Evolutionary conservation across 2,329 filamentous ascomycete species (phyloP), one percentile per base, ranked within the genome.

Genomic region (Cordyceps tenuipes): DNA sequence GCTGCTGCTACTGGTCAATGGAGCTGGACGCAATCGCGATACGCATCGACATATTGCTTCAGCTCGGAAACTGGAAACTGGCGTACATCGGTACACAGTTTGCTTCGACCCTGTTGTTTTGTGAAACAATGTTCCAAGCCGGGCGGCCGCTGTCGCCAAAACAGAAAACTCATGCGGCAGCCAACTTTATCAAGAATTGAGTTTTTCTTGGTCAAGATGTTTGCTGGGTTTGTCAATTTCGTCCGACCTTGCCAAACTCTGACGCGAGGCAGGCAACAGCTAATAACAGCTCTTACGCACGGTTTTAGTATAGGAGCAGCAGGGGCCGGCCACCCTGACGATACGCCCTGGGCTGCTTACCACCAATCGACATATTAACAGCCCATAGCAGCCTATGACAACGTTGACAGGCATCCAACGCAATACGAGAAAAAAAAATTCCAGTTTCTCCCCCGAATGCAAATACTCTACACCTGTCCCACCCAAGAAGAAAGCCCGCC

Each of bases 81-180:
- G 23, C 21, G 21, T 17, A 21, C 23, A 21, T 46, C 26, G 29
- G 56, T 15, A n/a, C 36, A 26, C 48, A 52, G 56, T 52, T 59
- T 59, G 56, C 56, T 0, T 19, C 13, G 8, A 39, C n/a, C 29
- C 13, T 26, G 48, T 51, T 36, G 26, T 34, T n/a, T n/a, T 5
- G 26, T 52, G 56, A 52, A 51, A 59, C 48, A 59, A 23, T 51
- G 34, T 23, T 52, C 31, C 17, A 51, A 52, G 56, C 15, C 39
- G 36, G 15, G 6, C 10, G 34, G 31, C 54, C 13, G 47, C 19
- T 36, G 44, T 26, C n/a, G 54, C 54, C 54, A 39, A 26, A 21
- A 26, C 19, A 39, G 29, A 57, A 13, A 21, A 23, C 43, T 44
- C 23, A 19, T 8, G 19, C n/a, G 17, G 13, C 15, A 5, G 31